A percentile compares a stretch with the other conserved stretches of the same genome.
These are phyloP conservation scores for Colletotrichum sp. DNA, from an alignment of 2,329 filamentous ascomycete genomes.

Conservation along the genomic window DNA sequence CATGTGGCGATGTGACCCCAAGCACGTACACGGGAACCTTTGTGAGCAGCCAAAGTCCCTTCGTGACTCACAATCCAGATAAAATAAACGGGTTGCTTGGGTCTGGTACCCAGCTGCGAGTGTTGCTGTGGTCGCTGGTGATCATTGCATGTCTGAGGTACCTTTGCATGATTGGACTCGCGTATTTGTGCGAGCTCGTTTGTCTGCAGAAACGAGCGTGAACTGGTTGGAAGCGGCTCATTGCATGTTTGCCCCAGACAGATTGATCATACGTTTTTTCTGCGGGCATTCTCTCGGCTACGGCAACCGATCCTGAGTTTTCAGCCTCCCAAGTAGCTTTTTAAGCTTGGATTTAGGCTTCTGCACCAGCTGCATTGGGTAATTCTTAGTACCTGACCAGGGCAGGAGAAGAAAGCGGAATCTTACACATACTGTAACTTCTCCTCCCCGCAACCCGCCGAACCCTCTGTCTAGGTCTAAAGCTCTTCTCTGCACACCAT, in stretches of 20 bases:
- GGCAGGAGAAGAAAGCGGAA: neutral
- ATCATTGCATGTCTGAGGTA: neutral
- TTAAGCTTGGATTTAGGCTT: slow-evolving; percentile 9
- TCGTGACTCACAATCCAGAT: neutral
- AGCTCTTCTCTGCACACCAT: accelerated
- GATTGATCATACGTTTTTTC: neutral
- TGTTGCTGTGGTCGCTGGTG: neutral
- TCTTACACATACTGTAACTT: neutral
- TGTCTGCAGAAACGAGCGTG: neutral
- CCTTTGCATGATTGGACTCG: neutral
- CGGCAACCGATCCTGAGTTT: neutral
- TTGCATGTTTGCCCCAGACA: neutral
- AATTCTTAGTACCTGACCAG: neutral
- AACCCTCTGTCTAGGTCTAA: neutral
- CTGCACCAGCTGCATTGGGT: neutral
- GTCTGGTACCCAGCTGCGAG: neutral
- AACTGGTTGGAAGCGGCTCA: neutral
- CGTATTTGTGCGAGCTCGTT: neutral
- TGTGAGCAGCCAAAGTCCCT: neutral
- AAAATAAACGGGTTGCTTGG: neutral
- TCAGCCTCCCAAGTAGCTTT: neutral
- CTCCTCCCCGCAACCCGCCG: neutral
- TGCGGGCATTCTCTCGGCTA: neutral
- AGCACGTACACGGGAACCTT: neutral
- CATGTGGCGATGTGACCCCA: slow-evolving; percentile 6